A percentile compares a stretch with the other conserved stretches of the same genome.
Evolutionary conservation across 257 asterid genomes (phyloP).

Genomic region (Gynochthodes officinalis): DNA sequence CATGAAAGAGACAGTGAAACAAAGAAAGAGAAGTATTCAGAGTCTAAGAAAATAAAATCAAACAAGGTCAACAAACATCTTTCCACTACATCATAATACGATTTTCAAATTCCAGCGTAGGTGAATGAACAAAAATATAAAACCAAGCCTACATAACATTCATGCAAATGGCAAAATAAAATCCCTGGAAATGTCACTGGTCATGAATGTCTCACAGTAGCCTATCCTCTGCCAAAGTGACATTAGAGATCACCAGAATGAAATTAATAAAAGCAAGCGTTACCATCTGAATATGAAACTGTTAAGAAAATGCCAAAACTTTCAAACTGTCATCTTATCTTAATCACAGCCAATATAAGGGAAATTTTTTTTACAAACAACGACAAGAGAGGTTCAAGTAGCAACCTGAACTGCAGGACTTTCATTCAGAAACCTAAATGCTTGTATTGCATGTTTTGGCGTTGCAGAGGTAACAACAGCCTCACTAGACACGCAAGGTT

Average conservation of each 20-base stretch:
- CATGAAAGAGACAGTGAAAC: neutral
- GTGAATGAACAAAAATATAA: neutral
- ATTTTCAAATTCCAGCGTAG: neutral
- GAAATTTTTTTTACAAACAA: too few species aligned
- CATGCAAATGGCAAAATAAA: neutral
- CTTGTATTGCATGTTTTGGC: conserved; percentile 31
- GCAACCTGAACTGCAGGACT: conserved; percentile 30
- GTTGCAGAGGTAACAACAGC: conserved; percentile 5
- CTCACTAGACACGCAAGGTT: conserved; percentile 22
- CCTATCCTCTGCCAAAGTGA: neutral
- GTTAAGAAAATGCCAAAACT: neutral
- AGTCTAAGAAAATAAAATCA: neutral
- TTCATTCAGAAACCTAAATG: conserved; percentile 32
- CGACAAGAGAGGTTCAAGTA: neutral
- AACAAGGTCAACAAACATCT: neutral
- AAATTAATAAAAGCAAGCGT: too few species aligned
- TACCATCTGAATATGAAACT: neutral
- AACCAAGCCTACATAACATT: neutral
- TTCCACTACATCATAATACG: neutral
- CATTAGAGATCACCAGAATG: too few species aligned
- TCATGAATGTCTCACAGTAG: too few species aligned
- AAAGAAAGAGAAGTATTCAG: neutral
- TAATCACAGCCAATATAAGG: too few species aligned
- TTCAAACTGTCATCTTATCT: neutral
- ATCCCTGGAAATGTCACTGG: neutral